phyloP scores from a whole-genome alignment of 805 yeast genomes.

The Saccharomyces jurei region DNA sequence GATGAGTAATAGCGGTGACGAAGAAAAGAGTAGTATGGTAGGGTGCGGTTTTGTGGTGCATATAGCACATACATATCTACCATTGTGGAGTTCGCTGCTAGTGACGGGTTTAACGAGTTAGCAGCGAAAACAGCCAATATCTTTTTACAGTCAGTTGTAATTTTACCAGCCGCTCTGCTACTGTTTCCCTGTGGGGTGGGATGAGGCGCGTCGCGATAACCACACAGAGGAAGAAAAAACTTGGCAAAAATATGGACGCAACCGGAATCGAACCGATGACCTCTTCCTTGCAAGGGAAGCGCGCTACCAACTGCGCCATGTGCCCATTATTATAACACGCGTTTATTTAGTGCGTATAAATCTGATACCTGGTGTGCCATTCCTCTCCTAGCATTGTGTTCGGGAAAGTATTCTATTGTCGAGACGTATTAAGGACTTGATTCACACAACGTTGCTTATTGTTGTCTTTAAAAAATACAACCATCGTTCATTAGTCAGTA shows the following conservation, averaged over 20 bases:
- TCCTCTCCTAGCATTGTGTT: no score
- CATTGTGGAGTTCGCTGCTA: not conserved
- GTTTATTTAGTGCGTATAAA: no score
- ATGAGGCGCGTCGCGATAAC: not conserved
- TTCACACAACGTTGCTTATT: no score
- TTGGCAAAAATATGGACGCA: conserved; percentile 45
- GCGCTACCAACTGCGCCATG: conserved; percentile 82
- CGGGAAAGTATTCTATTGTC: no score
- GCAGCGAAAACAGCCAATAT: not conserved
- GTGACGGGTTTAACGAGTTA: not conserved
- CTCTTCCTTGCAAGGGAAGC: conserved; percentile 72
- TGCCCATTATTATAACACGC: conserved; percentile 54
- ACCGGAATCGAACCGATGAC: conserved; percentile 74
- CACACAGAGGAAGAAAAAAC: not conserved
- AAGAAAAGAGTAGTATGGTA: not conserved
- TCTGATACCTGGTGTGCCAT: no score
- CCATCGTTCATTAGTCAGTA: no score
- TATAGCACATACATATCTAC: not conserved
- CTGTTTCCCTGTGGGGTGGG: not conserved
- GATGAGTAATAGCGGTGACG: not conserved
- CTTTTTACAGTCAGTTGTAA: not conserved
- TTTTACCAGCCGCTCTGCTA: not conserved
- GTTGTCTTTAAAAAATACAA: no score
- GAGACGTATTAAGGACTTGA: no score
- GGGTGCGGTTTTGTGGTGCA: not conserved